These are phyloP conservation scores for Saturnispora diversa DNA, from an alignment of 805 yeast species.

Conservation along the genomic window DNA sequence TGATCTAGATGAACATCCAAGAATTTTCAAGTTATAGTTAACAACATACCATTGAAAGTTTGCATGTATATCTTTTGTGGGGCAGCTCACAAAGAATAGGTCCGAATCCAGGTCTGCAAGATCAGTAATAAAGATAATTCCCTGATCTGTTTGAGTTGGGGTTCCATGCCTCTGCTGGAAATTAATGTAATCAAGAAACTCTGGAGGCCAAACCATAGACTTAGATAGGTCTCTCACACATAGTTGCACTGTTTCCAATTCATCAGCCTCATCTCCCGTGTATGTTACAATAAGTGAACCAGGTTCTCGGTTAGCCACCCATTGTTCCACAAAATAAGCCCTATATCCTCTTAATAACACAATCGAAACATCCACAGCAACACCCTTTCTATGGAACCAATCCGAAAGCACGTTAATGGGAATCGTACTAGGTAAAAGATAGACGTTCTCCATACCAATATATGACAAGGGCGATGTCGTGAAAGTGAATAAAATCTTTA, in stretches of 20 bases:
- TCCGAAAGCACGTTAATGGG: not conserved
- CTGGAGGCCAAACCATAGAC: constrained; percentile 35
- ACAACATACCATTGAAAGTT: constrained; percentile 52
- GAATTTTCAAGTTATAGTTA: constrained; percentile 66
- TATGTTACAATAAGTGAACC: constrained; percentile 68
- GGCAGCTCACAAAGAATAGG: constrained; percentile 62
- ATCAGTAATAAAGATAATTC: constrained; percentile 70
- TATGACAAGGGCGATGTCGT: too few species aligned
- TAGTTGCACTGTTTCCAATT: constrained; percentile 27
- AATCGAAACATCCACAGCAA: not conserved
- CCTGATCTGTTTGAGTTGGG: constrained; percentile 53
- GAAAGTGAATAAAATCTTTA: too few species aligned
- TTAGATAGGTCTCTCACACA: not conserved
- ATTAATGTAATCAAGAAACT: constrained; percentile 52
- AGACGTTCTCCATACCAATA: not conserved
- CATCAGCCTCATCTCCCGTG: constrained; percentile 74
- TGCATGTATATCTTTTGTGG: constrained; percentile 43
- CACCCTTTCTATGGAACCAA: constrained; percentile 2
- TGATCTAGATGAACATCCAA: constrained; percentile 82
- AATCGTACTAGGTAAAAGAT: constrained; percentile 3
- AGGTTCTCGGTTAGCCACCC: constrained; percentile 69
- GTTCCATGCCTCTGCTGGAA: constrained; percentile 59
- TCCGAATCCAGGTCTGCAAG: constrained; percentile 65
- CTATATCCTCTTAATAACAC: constrained; percentile 57
- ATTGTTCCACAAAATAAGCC: constrained; percentile 87